phyloP scores from a whole-genome alignment of 805 yeast species.

The Saccharomycopsis fodiens region DNA sequence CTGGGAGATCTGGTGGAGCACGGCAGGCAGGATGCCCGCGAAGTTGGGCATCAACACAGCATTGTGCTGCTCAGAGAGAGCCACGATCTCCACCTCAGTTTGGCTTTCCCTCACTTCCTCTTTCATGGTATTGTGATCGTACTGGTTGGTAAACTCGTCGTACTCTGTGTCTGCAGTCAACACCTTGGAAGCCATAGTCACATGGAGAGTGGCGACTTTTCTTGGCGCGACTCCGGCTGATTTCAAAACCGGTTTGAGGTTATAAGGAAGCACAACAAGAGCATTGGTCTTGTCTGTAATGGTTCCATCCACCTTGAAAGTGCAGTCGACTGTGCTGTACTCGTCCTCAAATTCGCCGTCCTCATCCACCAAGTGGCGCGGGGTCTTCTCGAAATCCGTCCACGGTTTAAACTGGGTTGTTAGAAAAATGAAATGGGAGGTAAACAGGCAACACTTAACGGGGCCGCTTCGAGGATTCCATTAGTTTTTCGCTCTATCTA shows the following conservation, averaged over 20 bases:
- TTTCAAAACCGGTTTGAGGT: constrained; percentile 8
- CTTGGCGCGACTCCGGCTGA: neutral
- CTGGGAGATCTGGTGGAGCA: neutral
- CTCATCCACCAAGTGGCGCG: constrained; percentile 16
- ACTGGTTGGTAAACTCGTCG: neutral
- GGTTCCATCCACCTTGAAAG: neutral
- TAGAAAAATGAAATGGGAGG: too few species aligned
- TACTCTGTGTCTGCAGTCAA: neutral
- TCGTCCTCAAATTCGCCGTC: constrained; percentile 6
- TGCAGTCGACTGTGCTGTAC: neutral
- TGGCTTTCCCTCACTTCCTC: neutral
- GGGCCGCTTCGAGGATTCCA: too few species aligned
- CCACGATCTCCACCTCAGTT: neutral
- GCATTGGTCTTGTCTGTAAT: neutral
- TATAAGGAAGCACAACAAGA: constrained; percentile 11
- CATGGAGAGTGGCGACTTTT: constrained; percentile 6
- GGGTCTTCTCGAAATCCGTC: constrained; percentile 20
- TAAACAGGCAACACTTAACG: too few species aligned
- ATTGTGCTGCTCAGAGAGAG: neutral
- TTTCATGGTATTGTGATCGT: neutral
- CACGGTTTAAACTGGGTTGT: constrained; percentile 21
- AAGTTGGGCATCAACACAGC: neutral
- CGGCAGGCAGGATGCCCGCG: neutral
- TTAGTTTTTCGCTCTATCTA: too few species aligned
- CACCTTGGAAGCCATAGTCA: neutral